Evolutionary conservation across 371 early-diverging fungal genomes (phyloP).

Genomic region (Mortierella sp.): DNA sequence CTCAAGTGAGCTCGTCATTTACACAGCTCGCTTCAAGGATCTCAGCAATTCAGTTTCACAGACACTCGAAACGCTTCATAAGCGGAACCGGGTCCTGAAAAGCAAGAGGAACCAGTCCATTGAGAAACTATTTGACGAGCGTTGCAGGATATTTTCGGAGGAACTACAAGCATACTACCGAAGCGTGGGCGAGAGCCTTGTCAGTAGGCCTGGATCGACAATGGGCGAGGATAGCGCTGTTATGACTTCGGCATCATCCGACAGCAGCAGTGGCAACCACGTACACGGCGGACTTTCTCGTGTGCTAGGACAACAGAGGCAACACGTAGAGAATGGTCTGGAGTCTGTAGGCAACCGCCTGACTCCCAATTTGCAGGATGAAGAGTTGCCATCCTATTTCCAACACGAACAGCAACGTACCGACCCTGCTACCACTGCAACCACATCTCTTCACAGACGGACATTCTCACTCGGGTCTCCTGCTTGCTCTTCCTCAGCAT

Average conservation of each 20-base stretch:
- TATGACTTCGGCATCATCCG: neutral
- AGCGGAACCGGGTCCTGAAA: conserved; percentile 26
- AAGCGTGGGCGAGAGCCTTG: conserved; percentile 42
- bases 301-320: conserved; percentile 14
- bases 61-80: conserved; percentile 31
- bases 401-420: conserved; percentile 24
- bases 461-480: conserved; percentile 39
- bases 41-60: conserved; percentile 31
- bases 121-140: conserved; percentile 44
- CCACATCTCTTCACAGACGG: conserved; percentile 24
- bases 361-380: conserved; percentile 14
- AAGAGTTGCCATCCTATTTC: conserved; percentile 47
- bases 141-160: conserved; percentile 42
- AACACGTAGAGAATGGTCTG: conserved; percentile 29
- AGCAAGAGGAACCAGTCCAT: conserved; percentile 29
- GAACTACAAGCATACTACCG: conserved; percentile 44
- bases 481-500: conserved; percentile 40
- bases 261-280: neutral
- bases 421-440: neutral
- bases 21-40: conserved; percentile 51
- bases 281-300: too few species aligned
- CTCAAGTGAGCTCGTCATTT: conserved; percentile 40
- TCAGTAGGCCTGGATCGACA: conserved; percentile 8
- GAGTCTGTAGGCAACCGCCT: conserved; percentile 9
- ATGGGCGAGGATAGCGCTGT: neutral